Evolutionary conservation across 1,284 basidiomycete genomes (phyloP).

Genomic region (Microbotryomycetes sp.): DNA sequence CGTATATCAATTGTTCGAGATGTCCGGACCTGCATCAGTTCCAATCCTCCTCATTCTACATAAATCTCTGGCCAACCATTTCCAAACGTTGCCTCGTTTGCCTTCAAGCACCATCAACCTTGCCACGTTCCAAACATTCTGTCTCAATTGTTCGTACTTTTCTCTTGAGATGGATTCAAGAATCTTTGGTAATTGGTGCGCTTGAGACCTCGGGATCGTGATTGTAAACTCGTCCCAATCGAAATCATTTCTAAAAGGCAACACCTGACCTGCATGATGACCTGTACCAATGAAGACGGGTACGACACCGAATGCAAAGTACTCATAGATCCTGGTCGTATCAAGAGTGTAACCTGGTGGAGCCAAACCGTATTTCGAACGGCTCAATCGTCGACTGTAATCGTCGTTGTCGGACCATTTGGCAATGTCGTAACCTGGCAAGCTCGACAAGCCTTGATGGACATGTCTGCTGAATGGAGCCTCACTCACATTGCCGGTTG

Average conservation of each 20-base stretch:
- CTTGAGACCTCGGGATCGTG: slow-evolving; percentile 15
- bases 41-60: slow-evolving; percentile 22
- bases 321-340: slow-evolving; percentile 28
- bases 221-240: slow-evolving; percentile 17
- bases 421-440: slow-evolving; percentile 23
- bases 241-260: slow-evolving; percentile 22
- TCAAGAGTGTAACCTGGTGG: slow-evolving; percentile 30
- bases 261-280: slow-evolving; percentile 16
- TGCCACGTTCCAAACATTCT: slow-evolving; percentile 19
- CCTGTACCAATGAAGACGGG: slow-evolving; percentile 29
- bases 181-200: slow-evolving; percentile 14
- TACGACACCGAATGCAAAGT: slow-evolving; percentile 31
- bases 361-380: slow-evolving; percentile 16
- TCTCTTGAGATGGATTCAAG: slow-evolving; percentile 5
- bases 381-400: slow-evolving; percentile 16
- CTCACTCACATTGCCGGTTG: background rate
- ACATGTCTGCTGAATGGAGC: slow-evolving; percentile 5
- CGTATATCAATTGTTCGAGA: slow-evolving; percentile 17
- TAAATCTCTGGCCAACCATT: slow-evolving; percentile 17
- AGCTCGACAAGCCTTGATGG: slow-evolving; percentile 21
- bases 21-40: slow-evolving; percentile 7
- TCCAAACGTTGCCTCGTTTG: slow-evolving; percentile 22
- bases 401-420: slow-evolving; percentile 18
- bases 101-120: slow-evolving; percentile 20
- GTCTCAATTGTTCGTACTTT: slow-evolving; percentile 20